Base-by-base conservation (phyloP, 2,329 filamentous ascomycete genomes). In the Botrytis aclada region DNA sequence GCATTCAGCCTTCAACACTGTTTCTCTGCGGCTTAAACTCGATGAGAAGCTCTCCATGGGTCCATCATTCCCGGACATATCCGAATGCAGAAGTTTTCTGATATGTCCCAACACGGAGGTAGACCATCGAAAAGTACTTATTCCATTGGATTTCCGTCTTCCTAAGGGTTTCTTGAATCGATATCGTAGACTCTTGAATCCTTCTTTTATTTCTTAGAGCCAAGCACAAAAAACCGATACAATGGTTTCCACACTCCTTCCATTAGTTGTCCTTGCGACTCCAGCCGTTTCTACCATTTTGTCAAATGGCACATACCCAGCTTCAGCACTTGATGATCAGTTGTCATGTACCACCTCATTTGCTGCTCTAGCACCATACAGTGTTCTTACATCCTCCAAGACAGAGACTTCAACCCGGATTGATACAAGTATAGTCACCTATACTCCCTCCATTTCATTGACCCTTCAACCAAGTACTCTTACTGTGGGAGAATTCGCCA, bases 201-300 rank as follows among this genome's bases (percentile, higher is more conserved):
- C 47, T 70, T n/a, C 56, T 63, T 62, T 62, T 39, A 62, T n/a
- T 62, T n/a, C 34, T 25, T 14, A 39, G 22, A 61, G 34, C 41
- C 6, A 39, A 39, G 25, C 25, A 62, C 7, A 62, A 37, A n/a
- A 62, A 62, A 39, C n/a, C 60, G 3, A n/a, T 14, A 62, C 25
- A 39, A 62, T 62, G 60, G 25, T 62, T 62, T 62, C 60, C 60
- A 62, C 60, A 14, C 60, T 41, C 60, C 60, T 62, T 62, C 34
- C 60, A 62, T 62, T 62, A 3, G 25, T 62, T 62, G 60, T 41
- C 60, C 60, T 62, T 41, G 60, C 60, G 34, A 62, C 60, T 62
- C 60, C 60, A 39, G 60, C 37, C 60, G 37, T 62, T 62, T 62
- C 60, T 37, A n/a, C 25, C 60, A 62, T 62, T 62, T 62, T 41